phyloP scores from a whole-genome alignment of 106 monocot genomes.

The Iris macrosiphon region DNA sequence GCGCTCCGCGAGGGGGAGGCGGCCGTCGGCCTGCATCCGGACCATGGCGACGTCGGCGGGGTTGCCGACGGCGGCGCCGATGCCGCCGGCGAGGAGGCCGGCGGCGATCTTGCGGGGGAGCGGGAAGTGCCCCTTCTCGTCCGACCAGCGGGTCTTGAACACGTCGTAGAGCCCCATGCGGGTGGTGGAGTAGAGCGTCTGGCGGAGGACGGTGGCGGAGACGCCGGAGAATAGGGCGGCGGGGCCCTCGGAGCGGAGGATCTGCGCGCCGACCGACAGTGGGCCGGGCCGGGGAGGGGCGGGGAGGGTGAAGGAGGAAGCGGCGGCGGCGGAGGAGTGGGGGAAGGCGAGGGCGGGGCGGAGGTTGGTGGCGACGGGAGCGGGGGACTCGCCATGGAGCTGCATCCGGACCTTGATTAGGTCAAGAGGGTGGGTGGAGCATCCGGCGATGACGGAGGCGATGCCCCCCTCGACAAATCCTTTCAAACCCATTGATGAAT shows the following conservation, averaged over 20 bases:
- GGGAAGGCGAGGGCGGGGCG: slow-evolving; percentile 16
- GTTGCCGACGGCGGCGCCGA: slow-evolving; percentile 68
- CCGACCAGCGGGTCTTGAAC: slow-evolving; percentile 45
- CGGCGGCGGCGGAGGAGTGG: neutral
- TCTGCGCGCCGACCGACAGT: slow-evolving; percentile 45
- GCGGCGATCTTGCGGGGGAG: slow-evolving; percentile 61
- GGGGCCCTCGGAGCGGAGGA: slow-evolving; percentile 46
- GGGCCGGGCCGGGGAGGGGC: slow-evolving; percentile 27
- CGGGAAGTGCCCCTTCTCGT: slow-evolving; percentile 18
- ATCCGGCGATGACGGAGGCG: slow-evolving; percentile 78
- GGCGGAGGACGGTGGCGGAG: slow-evolving; percentile 66
- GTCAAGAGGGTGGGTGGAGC: slow-evolving; percentile 79
- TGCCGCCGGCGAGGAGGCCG: slow-evolving; percentile 50
- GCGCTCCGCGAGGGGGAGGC: slow-evolving; percentile 43
- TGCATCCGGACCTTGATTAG: slow-evolving; percentile 91
- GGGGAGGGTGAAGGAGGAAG: slow-evolving; percentile 4
- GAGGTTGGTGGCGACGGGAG: neutral
- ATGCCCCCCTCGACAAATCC: slow-evolving; percentile 79
- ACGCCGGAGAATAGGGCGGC: slow-evolving; percentile 57
- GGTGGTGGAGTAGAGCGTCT: slow-evolving; percentile 65
- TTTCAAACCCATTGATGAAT: slow-evolving; percentile 84
- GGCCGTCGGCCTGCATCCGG: slow-evolving; percentile 74
- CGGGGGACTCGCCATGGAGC: slow-evolving; percentile 52
- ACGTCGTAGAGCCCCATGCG: slow-evolving; percentile 74
- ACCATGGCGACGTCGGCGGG: slow-evolving; percentile 82